These are phyloP conservation scores for Penicillium coffeae DNA, from an alignment of 495 filamentous ascomycete species.

Conservation along the genomic window DNA sequence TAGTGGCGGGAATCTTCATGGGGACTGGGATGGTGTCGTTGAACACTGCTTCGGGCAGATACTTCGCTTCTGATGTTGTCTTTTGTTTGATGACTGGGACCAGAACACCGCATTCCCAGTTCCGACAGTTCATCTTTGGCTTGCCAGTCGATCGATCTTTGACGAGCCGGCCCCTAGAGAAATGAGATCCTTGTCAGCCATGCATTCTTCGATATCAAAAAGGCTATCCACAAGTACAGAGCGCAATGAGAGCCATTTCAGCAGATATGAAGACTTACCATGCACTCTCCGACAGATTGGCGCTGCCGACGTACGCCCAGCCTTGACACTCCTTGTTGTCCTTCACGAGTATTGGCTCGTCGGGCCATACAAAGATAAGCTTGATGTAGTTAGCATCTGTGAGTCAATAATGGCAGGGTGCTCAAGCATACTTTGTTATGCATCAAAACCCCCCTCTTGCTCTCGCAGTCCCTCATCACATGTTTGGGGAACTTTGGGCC, in stretches of 20 bases:
- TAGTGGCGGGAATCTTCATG: conserved; percentile 58
- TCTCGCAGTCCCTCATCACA: conserved; percentile 72
- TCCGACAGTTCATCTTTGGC: conserved; percentile 76
- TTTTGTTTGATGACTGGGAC: conserved; percentile 42
- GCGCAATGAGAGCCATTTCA: too few species aligned
- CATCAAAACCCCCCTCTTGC: conserved; percentile 67
- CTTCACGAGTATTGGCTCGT: conserved; percentile 26
- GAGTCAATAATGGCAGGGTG: not conserved
- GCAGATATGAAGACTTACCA: conserved; percentile 62
- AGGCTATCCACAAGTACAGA: too few species aligned
- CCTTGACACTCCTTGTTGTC: conserved; percentile 30
- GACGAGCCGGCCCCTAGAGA: conserved; percentile 64
- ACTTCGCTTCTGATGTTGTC: not conserved
- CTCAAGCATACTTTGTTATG: conserved; percentile 81
- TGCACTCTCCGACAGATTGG: conserved; percentile 87
- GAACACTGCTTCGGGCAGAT: conserved; percentile 42
- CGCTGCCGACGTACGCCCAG: conserved; percentile 89
- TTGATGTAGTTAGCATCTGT: conserved; percentile 15
- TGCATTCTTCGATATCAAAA: too few species aligned
- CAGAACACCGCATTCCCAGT: conserved; percentile 96
- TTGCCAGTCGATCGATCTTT: conserved; percentile 59
- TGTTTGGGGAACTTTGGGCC: conserved; percentile 60
- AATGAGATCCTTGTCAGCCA: conserved; percentile 1
- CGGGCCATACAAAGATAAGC: conserved; percentile 63
- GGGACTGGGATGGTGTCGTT: conserved; percentile 61